Conservation (phyloP, 169 alveolate species). For the Plasmodium fragile region DNA sequence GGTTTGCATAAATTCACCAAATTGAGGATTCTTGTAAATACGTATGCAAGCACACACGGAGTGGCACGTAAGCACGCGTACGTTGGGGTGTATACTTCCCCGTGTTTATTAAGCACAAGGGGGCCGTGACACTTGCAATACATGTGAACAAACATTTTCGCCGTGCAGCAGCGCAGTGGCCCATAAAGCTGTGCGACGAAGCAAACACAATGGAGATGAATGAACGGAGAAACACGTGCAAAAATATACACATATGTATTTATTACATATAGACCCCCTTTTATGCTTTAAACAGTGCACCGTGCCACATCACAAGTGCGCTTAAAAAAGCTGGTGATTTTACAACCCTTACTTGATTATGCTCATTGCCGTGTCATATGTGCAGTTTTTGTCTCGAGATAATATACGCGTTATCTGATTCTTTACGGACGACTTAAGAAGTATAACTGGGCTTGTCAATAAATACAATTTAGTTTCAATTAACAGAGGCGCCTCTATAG, state of each 20-base stretch:
- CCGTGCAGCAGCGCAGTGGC: neutral
- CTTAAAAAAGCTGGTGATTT: neutral
- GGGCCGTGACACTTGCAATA: neutral
- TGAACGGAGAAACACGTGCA: neutral
- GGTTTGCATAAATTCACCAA: neutral
- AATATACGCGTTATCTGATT: conserved; percentile 80
- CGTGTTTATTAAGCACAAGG: neutral
- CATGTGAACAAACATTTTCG: neutral
- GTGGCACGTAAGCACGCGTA: neutral
- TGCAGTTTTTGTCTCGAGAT: conserved; percentile 78
- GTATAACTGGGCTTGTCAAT: conserved; percentile 83
- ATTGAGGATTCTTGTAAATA: neutral
- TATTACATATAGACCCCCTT: neutral
- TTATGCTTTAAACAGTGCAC: neutral
- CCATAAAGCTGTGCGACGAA: neutral
- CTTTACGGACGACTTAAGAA: conserved; percentile 79
- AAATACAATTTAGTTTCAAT: conserved; percentile 83
- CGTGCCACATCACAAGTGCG: neutral
- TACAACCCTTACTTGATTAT: conserved; percentile 79
- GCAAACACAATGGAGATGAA: neutral
- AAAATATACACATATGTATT: neutral
- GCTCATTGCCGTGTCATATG: conserved; percentile 81
- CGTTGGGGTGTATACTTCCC: neutral
- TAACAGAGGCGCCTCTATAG: conserved; percentile 84
- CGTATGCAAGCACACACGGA: neutral